These are phyloP conservation scores for Pharnaceum exiguum DNA, from an alignment of 148 eudicot genomes.

Conservation along the genomic window DNA sequence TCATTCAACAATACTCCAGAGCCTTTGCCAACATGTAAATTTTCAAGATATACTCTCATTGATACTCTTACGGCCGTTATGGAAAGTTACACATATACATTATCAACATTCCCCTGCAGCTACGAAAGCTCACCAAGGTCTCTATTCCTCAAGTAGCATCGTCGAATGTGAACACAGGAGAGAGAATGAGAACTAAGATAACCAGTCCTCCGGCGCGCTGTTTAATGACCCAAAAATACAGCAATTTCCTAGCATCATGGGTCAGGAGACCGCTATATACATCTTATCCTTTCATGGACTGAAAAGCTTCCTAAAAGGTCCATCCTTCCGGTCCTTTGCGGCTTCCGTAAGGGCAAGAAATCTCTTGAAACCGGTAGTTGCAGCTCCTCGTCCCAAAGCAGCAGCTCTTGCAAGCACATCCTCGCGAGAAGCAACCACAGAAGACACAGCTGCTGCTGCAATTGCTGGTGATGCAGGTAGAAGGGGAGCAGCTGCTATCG, in stretches of 20 bases:
- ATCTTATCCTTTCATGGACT: too few species aligned
- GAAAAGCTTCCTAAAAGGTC: slow-evolving; percentile 87
- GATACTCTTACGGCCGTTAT: too few species aligned
- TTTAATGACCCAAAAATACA: too few species aligned
- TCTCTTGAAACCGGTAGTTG: slow-evolving; percentile 86
- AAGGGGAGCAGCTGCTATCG: slow-evolving; percentile 23
- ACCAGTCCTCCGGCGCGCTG: too few species aligned
- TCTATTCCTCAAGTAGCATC: background rate
- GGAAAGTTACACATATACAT: background rate
- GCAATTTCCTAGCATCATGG: too few species aligned
- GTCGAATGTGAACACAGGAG: background rate
- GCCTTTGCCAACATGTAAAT: too few species aligned
- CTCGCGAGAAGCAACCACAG: slow-evolving; percentile 61
- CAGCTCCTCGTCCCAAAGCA: slow-evolving; percentile 93
- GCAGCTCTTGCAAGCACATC: slow-evolving; percentile 94
- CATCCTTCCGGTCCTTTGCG: slow-evolving; percentile 88
- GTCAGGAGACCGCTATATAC: too few species aligned
- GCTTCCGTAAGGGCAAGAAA: slow-evolving; percentile 95
- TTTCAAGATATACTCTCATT: too few species aligned
- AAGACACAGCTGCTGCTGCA: slow-evolving; percentile 27
- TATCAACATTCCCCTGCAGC: background rate
- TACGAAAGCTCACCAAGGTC: background rate
- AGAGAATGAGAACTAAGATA: background rate
- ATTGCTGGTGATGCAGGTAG: slow-evolving; percentile 30
- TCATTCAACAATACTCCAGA: too few species aligned